Evolutionary conservation across 2,329 filamentous ascomycete species (phyloP), one percentile per base, ranked within the genome.

Genomic region (Fusarium sp.): DNA sequence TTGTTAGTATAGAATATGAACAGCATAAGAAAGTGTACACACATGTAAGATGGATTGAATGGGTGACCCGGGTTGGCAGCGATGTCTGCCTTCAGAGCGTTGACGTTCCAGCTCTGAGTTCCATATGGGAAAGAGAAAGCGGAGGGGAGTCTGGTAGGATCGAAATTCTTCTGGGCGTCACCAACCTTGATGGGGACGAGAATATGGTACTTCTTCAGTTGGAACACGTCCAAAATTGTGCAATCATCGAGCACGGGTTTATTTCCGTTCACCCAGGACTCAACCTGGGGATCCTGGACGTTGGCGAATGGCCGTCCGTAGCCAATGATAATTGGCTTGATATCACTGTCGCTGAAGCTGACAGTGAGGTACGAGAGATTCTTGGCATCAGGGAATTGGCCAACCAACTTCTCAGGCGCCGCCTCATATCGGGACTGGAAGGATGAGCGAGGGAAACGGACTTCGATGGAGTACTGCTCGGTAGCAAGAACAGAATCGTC

Each of bases 261-360:
- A 4, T 51, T 30, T 11, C 38, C n/a, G 4, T 63, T 65, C 11
- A 65, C 19, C 53, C 62, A 65, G 6, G 17, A 21, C n/a, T 58
- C 48, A 15, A 65, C 11, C 20, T 48, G 39, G 2, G 24, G n/a
- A 14, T 64, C 58, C 23, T 50, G 28, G 1, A 10, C 5, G 11
- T 53, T 64, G 19, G 44, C 44, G 23, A 62, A 65, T 1, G 58
- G 62, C 7, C 52, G 8, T 2, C 62, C 62, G 1, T 53, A 62
- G 4, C 58, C 52, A 4, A 40, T 4, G 14, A 62, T 20, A 9
- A n/a, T 28, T 7, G 28, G 32, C 30, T 8, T 24, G 23, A 5
- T 24, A n/a, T 28, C 15, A 5, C 4, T 24, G 24, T 28, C 15
- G 9, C 4, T n/a, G 8, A 44, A 19, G 17, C 21, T 24, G 11